Base-by-base conservation (phyloP, 1,139 yeast genomes). In the Wickerhamiella infanticola region DNA sequence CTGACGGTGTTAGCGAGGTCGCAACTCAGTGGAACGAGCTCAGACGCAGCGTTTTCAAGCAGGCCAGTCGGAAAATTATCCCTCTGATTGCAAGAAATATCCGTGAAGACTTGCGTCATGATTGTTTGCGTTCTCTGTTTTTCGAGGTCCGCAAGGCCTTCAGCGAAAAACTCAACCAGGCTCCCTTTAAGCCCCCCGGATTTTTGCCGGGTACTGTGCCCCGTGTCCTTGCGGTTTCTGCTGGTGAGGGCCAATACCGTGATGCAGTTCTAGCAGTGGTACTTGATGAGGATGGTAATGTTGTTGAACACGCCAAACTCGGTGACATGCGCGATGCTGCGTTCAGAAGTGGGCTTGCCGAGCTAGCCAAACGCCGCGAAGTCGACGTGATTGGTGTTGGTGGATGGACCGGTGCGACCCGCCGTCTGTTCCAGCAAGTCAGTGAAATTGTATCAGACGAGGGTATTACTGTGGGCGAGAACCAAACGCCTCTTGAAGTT, bases 331-430 rank as follows among this genome's bases (percentile, higher is more conserved):
- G 74, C 42, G 66, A 69, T 36, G 63, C 69, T 39, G 72, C 67
- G 24, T 81, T 81, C 55, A 77, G 75, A 50, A 77, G 74, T 27
- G 72, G 72, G 35, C 74, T 90, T 46, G 67, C 72, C 24, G 81
- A 73, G 41, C 63, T 74, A 25, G 68, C 78, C 41, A 66, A 67
- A 45, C 67, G 70, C 29, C 65, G 72, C 45, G 69, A 68, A 46
- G 96, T 97, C 0, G 96, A 90, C 63, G 95, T 86, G 8, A 75
- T 93, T 58, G 96, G 84, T 39, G 70, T 90, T 48, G 79, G 94
- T 38, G 98, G 98, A 7, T 83, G 79, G 62, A 83, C 84, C 53
- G 86, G 88, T 8, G 74, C 74, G 49, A 70, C 88, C 3, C 75
- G 80, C 50, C 71, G 72, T 46, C 69, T 90, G 40, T 75, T 65